A percentile compares a stretch with the other conserved stretches of the same genome.
Conservation (phyloP, 2,329 filamentous ascomycete genomes). For the Furcasterigmium furcatum region DNA sequence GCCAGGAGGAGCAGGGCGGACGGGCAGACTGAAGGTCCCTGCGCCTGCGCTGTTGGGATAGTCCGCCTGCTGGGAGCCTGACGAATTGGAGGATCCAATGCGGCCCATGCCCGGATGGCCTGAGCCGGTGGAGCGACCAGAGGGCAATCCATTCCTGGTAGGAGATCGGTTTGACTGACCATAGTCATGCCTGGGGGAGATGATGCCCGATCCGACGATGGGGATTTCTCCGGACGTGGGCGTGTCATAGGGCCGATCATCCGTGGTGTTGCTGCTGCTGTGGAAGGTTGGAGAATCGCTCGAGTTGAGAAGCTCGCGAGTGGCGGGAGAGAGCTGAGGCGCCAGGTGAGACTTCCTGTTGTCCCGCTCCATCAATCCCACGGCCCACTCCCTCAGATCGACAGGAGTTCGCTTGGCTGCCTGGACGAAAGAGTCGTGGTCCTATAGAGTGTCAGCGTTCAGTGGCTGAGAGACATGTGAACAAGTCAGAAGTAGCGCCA, state of each 20-base stretch:
- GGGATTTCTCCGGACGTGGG: conserved; percentile 73
- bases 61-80: conserved; percentile 40
- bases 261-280: conserved; percentile 33
- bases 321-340: conserved; percentile 74
- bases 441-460: conserved; percentile 53
- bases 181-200: conserved; percentile 50
- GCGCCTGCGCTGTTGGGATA: conserved; percentile 36
- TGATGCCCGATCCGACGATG: conserved; percentile 53
- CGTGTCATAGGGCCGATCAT: conserved; percentile 48
- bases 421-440: conserved; percentile 90
- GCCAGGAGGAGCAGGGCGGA: conserved; percentile 58
- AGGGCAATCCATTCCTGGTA: conserved; percentile 44
- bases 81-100: conserved; percentile 46
- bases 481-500: no score
- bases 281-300: conserved; percentile 54
- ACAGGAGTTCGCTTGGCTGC: conserved; percentile 96
- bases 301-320: conserved; percentile 69
- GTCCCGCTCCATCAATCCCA: conserved; percentile 89
- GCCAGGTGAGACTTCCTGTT: conserved; percentile 93
- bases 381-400: conserved; percentile 88
- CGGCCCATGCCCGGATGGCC: conserved; percentile 52
- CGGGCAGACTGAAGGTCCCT: conserved; percentile 59
- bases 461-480: conserved; percentile 6
- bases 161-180: conserved; percentile 46
- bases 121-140: conserved; percentile 37